phyloP scores from a whole-genome alignment of 768 basidiomycete genomes.

The Mycena albidolilacea region DNA sequence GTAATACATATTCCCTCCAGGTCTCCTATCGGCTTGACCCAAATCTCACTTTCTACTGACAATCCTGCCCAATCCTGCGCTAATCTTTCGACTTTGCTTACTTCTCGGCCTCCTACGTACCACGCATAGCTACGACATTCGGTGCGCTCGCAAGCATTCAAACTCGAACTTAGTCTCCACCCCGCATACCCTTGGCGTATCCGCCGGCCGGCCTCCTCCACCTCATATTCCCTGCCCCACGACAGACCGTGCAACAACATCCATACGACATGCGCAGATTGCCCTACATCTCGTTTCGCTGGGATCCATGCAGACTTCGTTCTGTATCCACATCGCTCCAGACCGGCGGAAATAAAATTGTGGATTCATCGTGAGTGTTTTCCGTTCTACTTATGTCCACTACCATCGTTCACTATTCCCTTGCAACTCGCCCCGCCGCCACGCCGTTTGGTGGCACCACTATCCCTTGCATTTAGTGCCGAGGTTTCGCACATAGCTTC shows the following conservation, averaged over 20 bases:
- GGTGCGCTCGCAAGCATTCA: constrained; percentile 1
- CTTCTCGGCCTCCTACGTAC: neutral
- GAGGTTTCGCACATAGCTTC: neutral
- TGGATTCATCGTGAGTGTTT: constrained; percentile 7
- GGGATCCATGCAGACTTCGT: neutral
- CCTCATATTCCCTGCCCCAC: neutral
- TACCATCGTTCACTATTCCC: neutral
- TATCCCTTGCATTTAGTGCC: neutral
- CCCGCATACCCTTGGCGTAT: neutral
- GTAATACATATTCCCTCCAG: neutral
- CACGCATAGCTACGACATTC: neutral
- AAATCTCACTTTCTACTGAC: constrained; percentile 10
- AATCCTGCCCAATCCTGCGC: neutral
- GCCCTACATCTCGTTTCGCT: neutral
- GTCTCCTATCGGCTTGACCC: too few species aligned
- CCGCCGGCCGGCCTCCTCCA: neutral
- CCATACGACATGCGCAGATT: neutral
- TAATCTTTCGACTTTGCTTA: neutral
- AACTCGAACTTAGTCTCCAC: neutral
- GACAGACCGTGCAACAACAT: neutral
- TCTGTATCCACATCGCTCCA: neutral
- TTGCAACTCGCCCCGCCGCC: neutral
- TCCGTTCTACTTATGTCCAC: neutral
- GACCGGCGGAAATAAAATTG: neutral
- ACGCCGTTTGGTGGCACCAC: neutral